Evolutionary conservation across 257 asterid genomes (phyloP).

Genomic region (Solanum peruvianum): DNA sequence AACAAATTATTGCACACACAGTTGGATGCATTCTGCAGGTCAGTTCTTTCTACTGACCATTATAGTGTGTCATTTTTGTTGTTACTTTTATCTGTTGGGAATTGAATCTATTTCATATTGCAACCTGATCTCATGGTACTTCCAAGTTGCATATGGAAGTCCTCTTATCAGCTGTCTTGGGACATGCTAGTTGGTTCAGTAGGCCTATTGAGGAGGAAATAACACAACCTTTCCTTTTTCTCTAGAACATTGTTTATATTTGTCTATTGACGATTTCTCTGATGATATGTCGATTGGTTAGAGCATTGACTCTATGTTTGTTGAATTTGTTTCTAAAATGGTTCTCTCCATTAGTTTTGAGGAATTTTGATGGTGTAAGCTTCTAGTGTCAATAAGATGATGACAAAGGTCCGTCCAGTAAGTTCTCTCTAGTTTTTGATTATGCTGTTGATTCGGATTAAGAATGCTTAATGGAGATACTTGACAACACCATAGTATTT

Average conservation of each 20-base stretch:
- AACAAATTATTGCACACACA: constrained; percentile 91
- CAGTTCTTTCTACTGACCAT: constrained; percentile 1
- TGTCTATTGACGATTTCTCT: background rate
- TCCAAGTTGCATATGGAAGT: background rate
- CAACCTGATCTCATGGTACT: background rate
- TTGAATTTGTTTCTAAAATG: background rate
- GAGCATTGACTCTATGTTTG: background rate
- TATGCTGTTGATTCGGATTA: background rate
- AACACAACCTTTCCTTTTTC: background rate
- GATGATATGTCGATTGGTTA: background rate
- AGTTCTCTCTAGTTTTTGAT: background rate
- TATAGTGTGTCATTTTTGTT: background rate
- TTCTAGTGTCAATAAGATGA: background rate
- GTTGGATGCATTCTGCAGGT: constrained; percentile 94
- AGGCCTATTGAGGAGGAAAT: background rate
- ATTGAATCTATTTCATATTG: background rate
- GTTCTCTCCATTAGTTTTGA: background rate
- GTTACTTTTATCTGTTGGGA: background rate
- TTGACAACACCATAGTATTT: background rate
- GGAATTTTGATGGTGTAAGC: background rate
- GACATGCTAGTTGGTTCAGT: background rate
- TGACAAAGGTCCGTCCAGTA: background rate
- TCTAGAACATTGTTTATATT: background rate
- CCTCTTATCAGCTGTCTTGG: background rate
- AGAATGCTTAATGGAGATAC: background rate